Conservation (phyloP, 2,329 filamentous ascomycete species). For the Verticillium zaregamsianum region DNA sequence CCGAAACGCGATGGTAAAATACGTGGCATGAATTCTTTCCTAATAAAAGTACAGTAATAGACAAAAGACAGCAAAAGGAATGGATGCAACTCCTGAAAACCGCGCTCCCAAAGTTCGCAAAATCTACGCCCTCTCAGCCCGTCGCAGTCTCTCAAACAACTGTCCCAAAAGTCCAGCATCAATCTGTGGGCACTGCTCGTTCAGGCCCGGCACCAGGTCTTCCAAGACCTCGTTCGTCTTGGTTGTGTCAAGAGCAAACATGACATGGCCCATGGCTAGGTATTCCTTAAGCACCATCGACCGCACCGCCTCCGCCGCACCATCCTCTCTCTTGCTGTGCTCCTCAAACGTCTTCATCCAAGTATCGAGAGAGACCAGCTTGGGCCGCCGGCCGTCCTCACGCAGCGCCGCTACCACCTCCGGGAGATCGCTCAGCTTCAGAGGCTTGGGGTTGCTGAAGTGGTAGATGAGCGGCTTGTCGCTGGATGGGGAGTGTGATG, state of each 20-base stretch:
- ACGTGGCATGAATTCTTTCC: no score
- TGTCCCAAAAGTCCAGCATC: conserved; percentile 13
- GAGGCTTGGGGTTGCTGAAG: conserved; percentile 17
- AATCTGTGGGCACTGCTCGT: conserved; percentile 14
- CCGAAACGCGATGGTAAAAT: no score
- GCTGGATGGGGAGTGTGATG: neutral
- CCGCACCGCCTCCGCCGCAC: conserved; percentile 11
- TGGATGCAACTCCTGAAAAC: neutral
- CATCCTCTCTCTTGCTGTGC: conserved; percentile 11
- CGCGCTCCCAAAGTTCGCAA: neutral
- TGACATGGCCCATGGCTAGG: conserved; percentile 17
- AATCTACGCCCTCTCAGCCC: neutral
- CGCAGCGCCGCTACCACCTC: conserved; percentile 14
- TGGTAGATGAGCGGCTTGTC: conserved; percentile 16
- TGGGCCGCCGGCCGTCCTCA: conserved; percentile 7
- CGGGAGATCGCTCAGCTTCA: conserved; percentile 15
- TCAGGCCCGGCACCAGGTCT: conserved; percentile 12
- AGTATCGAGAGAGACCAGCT: conserved; percentile 13
- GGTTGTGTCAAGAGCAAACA: conserved; percentile 18
- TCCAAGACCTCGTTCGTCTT: conserved; percentile 14
- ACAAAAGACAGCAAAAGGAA: no score
- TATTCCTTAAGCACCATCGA: conserved; percentile 17
- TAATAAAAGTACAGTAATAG: no score
- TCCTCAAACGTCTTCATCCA: conserved; percentile 11
- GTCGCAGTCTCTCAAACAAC: neutral